Conservation (phyloP, 768 basidiomycete species). For the Dendrothele bispora region DNA sequence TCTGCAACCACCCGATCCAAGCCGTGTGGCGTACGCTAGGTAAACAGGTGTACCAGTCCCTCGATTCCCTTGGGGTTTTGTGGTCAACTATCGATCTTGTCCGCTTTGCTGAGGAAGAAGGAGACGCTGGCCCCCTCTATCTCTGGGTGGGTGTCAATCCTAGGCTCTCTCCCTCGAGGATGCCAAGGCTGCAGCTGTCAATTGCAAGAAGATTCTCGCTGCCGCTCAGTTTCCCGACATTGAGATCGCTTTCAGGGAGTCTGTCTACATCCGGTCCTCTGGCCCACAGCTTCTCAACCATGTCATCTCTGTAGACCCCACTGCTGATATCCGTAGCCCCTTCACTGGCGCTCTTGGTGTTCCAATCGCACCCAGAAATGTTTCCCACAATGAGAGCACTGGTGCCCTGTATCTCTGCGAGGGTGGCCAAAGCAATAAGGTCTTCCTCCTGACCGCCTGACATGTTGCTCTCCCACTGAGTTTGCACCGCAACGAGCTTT, state of each 20-base stretch:
- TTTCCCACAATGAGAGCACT: slow-evolving; percentile 35
- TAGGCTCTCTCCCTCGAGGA: slow-evolving; percentile 19
- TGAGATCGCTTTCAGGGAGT: slow-evolving; percentile 27
- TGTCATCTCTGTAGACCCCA: slow-evolving; percentile 20
- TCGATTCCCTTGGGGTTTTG: not conserved
- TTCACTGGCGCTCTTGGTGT: slow-evolving; percentile 38
- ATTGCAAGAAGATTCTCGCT: slow-evolving; percentile 16
- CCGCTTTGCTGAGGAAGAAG: slow-evolving; percentile 20
- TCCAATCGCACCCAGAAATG: slow-evolving; percentile 28
- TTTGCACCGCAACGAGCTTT: slow-evolving; percentile 20
- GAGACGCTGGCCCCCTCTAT: slow-evolving; percentile 17
- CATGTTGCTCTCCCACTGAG: slow-evolving; percentile 36
- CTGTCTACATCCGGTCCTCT: slow-evolving; percentile 20
- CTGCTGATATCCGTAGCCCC: slow-evolving; percentile 26
- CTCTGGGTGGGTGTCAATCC: slow-evolving; percentile 24
- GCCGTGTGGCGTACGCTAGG: not conserved
- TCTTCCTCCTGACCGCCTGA: slow-evolving; percentile 28
- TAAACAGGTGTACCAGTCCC: not conserved
- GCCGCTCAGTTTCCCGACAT: slow-evolving; percentile 18
- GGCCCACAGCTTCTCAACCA: slow-evolving; percentile 29
- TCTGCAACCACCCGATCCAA: not conserved
- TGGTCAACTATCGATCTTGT: slow-evolving; percentile 20
- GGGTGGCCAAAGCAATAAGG: slow-evolving; percentile 19
- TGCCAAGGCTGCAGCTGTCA: slow-evolving; percentile 19
- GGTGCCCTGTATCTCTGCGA: slow-evolving; percentile 31